Percentiles rank a stretch among this genome's conserved stretches.
Conservation (phyloP, 371 early-diverging fungal species). For the Blyttiomyces sp. region DNA sequence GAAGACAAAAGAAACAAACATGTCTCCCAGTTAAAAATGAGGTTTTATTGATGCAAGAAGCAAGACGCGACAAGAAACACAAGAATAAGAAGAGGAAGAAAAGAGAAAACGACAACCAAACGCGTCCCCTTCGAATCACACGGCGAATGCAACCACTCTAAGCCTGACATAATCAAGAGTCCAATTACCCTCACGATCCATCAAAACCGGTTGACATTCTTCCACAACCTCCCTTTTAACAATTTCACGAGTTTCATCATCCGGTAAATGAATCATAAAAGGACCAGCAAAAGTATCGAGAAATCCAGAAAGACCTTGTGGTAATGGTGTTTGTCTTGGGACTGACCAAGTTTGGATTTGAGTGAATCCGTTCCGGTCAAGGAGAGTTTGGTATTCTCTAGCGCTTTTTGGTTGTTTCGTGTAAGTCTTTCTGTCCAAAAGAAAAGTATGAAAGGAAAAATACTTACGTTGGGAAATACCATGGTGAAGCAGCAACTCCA, state of each 20-base stretch:
- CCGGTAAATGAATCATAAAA: conserved; percentile 46
- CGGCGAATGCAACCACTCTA: conserved; percentile 17
- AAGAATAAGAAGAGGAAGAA: too few species aligned
- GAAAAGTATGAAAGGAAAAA: too few species aligned
- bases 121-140: too few species aligned
- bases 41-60: too few species aligned
- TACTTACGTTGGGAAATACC: conserved; percentile 75
- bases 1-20: too few species aligned
- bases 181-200: conserved; percentile 59
- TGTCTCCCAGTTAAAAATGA: too few species aligned
- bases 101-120: too few species aligned
- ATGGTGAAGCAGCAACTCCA: conserved; percentile 55
- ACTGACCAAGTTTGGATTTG: conserved; percentile 45
- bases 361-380: conserved; percentile 58
- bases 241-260: conserved; percentile 37
- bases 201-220: conserved; percentile 42
- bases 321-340: conserved; percentile 56
- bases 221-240: conserved; percentile 50
- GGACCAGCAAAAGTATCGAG: conserved; percentile 61
- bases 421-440: too few species aligned
- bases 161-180: conserved; percentile 57
- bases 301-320: conserved; percentile 62
- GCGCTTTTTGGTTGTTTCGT: too few species aligned
- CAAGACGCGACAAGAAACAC: too few species aligned
- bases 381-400: conserved; percentile 41